Evolutionary conservation across 108 stramenopile species (phyloP).

Genomic region (Mayamaea pseudoterrestris): DNA sequence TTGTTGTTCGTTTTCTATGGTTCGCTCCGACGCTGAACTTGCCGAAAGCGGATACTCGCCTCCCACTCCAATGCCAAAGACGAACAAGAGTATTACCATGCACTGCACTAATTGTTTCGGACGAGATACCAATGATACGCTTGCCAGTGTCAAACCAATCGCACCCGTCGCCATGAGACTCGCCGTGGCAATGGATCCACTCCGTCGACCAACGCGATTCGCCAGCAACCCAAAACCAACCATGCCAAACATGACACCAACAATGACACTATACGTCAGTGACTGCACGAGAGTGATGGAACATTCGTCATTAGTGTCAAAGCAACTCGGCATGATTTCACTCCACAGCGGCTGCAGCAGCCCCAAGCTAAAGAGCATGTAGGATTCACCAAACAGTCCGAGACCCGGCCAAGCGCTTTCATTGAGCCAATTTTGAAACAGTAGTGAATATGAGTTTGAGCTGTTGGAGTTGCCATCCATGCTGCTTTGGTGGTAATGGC

Average conservation of each 20-base stretch:
- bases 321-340: slow-evolving; percentile 28
- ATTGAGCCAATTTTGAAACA: too few relatives aligned
- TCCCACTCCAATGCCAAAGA: slow-evolving; percentile 68
- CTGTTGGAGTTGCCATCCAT: too few relatives aligned
- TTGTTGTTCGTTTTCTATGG: slow-evolving; percentile 20
- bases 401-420: slow-evolving; percentile 76
- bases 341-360: slow-evolving; percentile 58
- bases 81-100: slow-evolving; percentile 27
- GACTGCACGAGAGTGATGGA: slow-evolving; percentile 16
- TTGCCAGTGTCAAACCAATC: slow-evolving; percentile 13
- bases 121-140: slow-evolving; percentile 5
- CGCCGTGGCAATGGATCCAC: slow-evolving; percentile 45
- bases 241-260: slow-evolving; percentile 61
- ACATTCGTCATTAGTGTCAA: slow-evolving; percentile 6
- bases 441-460: too few relatives aligned
- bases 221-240: slow-evolving; percentile 33
- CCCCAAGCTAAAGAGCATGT: slow-evolving; percentile 61
- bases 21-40: slow-evolving; percentile 37
- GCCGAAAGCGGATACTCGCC: slow-evolving; percentile 68
- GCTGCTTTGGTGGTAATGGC: too few relatives aligned
- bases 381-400: slow-evolving; percentile 73
- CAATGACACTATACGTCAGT: slow-evolving; percentile 37
- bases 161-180: slow-evolving; percentile 32
- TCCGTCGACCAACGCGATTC: slow-evolving; percentile 36
- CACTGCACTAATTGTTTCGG: neutral